Percentiles rank a stretch among this genome's conserved stretches.
Evolutionary conservation across 1,284 basidiomycete species (phyloP).

Genomic region (Athelia sp.): DNA sequence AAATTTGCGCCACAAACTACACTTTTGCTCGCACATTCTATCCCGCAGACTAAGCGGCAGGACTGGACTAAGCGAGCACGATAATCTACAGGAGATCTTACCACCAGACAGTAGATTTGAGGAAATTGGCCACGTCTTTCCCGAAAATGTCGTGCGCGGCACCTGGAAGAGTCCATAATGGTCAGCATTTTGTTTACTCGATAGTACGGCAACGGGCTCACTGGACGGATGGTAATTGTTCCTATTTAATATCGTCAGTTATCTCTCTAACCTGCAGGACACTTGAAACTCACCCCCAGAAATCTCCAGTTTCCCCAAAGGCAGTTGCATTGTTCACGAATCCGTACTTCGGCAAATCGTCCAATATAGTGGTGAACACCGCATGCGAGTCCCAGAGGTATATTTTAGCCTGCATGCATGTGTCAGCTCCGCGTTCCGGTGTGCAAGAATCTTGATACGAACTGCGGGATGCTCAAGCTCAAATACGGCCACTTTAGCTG

Average conservation of each 20-base stretch:
- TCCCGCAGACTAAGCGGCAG: too few relatives aligned
- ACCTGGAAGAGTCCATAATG: conserved; percentile 16
- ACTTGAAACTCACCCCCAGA: conserved; percentile 45
- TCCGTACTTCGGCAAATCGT: conserved; percentile 43
- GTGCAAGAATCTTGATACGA: too few relatives aligned
- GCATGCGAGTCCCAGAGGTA: conserved; percentile 49
- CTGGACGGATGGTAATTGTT: conserved; percentile 46
- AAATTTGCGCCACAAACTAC: too few relatives aligned
- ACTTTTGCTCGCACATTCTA: too few relatives aligned
- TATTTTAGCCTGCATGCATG: conserved; percentile 39
- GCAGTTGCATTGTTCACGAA: conserved; percentile 45
- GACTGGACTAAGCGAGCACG: too few relatives aligned
- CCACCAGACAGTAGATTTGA: conserved; percentile 31
- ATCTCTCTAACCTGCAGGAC: conserved; percentile 1
- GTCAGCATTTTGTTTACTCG: background rate
- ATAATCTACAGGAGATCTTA: too few relatives aligned
- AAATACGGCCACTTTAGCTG: conserved; percentile 33
- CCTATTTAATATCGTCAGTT: conserved; percentile 18
- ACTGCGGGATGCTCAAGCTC: conserved; percentile 41
- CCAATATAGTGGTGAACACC: conserved; percentile 45
- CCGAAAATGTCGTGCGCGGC: conserved; percentile 35
- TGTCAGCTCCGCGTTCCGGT: background rate
- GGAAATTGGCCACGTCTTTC: conserved; percentile 27
- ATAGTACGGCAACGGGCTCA: conserved; percentile 20
- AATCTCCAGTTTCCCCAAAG: conserved; percentile 40